Conservation (phyloP, 176 grass and related monocot genomes). For the Ampelocalamus luodianensis region DNA sequence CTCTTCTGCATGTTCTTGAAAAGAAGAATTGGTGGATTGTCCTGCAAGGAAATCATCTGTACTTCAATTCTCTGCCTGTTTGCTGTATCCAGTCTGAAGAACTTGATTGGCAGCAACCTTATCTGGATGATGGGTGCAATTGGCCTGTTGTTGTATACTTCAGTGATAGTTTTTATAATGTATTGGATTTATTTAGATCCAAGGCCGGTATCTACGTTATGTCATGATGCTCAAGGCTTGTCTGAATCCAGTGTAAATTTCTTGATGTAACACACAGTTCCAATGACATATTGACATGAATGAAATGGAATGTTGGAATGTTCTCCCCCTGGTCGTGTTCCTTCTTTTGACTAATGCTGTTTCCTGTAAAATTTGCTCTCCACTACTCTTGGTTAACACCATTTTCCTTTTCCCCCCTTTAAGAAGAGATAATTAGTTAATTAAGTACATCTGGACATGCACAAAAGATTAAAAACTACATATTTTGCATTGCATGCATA, state of each 20-base stretch:
- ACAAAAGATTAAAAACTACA: no score
- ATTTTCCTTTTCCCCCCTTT: neutral
- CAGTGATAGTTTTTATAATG: neutral
- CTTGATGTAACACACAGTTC: constrained; percentile 31
- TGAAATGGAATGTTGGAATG: constrained; percentile 22
- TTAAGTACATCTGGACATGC: neutral
- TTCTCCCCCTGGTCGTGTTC: neutral
- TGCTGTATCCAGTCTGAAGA: constrained; percentile 24
- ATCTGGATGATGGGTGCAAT: constrained; percentile 13
- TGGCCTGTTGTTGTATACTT: constrained; percentile 41
- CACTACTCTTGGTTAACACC: neutral
- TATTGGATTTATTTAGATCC: constrained; percentile 9
- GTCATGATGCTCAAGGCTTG: constrained; percentile 10
- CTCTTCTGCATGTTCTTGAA: neutral
- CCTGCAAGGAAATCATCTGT: no score
- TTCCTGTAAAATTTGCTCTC: neutral
- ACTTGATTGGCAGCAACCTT: constrained; percentile 26
- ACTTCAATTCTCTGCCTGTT: neutral
- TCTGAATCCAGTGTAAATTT: constrained; percentile 52
- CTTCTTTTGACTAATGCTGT: neutral
- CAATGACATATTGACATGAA: constrained; percentile 8
- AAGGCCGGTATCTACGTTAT: neutral
- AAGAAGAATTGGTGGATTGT: neutral
- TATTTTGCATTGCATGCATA: no score
- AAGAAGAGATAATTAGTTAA: neutral